Percentiles rank a stretch among this genome's conserved stretches.
These are phyloP conservation scores for Rhizophagus prolifer DNA, from an alignment of 192 early-diverging fungal genomes.

Conservation along the genomic window DNA sequence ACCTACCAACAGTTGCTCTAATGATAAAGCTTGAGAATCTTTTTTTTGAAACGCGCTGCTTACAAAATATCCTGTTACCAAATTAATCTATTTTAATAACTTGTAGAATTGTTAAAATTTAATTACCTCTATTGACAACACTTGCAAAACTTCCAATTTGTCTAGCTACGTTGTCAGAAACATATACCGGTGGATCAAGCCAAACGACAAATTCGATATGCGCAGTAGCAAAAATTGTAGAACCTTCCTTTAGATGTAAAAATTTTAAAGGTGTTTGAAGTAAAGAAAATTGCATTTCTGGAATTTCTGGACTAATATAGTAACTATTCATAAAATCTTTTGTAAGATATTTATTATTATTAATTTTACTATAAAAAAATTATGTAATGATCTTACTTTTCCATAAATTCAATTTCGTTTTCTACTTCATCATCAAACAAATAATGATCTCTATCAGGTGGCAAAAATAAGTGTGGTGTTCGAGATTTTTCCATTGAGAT, in stretches of 20 bases:
- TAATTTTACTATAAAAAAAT: neutral
- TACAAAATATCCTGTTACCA: conserved; percentile 6
- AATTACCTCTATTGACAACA: neutral
- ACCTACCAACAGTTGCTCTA: conserved; percentile 24
- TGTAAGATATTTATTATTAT: neutral
- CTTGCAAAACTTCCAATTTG: neutral
- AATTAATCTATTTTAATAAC: neutral
- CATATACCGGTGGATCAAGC: conserved; percentile 26
- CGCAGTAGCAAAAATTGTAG: neutral
- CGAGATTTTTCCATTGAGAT: conserved; percentile 26
- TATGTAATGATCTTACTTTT: neutral
- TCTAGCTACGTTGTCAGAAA: conserved; percentile 18
- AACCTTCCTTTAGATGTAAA: neutral
- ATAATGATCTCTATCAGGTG: conserved; percentile 1
- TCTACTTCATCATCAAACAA: conserved; percentile 6
- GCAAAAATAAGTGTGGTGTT: neutral
- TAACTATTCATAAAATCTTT: neutral
- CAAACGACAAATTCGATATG: conserved; percentile 10
- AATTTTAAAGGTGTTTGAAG: conserved; percentile 14
- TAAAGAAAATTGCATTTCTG: conserved; percentile 4
- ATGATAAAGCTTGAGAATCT: neutral
- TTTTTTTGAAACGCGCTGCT: neutral
- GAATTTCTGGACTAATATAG: conserved; percentile 7
- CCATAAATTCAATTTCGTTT: neutral
- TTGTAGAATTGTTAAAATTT: neutral